A percentile compares a stretch with the other conserved stretches of the same genome.
Conservation (phyloP, 345 rosid species). For the Pistacia integerrima region DNA sequence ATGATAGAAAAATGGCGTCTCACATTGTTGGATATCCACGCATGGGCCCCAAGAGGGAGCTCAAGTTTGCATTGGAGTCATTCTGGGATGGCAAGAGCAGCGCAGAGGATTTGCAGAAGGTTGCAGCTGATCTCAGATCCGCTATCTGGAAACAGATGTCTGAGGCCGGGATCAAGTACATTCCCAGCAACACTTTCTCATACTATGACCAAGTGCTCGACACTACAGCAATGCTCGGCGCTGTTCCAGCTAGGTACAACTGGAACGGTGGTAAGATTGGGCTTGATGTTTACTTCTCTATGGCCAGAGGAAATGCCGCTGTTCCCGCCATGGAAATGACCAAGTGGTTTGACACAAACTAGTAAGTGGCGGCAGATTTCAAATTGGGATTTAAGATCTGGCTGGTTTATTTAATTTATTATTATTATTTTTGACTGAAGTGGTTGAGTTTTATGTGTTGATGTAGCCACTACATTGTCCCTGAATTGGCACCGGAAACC, state of each 20-base stretch:
- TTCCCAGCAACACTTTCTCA: slow-evolving; percentile 97
- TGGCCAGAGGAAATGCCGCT: slow-evolving; percentile 98
- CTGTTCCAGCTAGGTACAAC: slow-evolving; percentile 87
- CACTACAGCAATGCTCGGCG: slow-evolving; percentile 93
- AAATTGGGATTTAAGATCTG: neutral
- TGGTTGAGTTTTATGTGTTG: slow-evolving; percentile 12
- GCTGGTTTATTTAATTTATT: neutral
- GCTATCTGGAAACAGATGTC: slow-evolving; percentile 97
- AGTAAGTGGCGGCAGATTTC: slow-evolving; percentile 66
- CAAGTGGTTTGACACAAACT: slow-evolving; percentile 99
- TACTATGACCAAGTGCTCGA: slow-evolving; percentile 91
- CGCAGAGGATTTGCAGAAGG: slow-evolving; percentile 86
- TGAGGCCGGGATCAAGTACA: slow-evolving; percentile 78
- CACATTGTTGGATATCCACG: slow-evolving; percentile 99
- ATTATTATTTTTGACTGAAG: neutral
- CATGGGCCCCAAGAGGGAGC: slow-evolving; percentile 99
- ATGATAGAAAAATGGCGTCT: slow-evolving; percentile 72
- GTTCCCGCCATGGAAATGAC: slow-evolving; percentile 99
- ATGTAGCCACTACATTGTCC: slow-evolving; percentile 91
- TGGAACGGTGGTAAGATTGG: slow-evolving; percentile 91
- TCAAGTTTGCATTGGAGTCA: slow-evolving; percentile 94
- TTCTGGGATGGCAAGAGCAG: slow-evolving; percentile 98
- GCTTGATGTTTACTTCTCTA: slow-evolving; percentile 78
- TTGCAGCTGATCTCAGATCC: slow-evolving; percentile 79
- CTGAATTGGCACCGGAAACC: slow-evolving; percentile 94